Percentiles rank a stretch among this genome's conserved stretches.
Conservation (phyloP, 768 basidiomycete species). For the Clitopilus hobsonii region DNA sequence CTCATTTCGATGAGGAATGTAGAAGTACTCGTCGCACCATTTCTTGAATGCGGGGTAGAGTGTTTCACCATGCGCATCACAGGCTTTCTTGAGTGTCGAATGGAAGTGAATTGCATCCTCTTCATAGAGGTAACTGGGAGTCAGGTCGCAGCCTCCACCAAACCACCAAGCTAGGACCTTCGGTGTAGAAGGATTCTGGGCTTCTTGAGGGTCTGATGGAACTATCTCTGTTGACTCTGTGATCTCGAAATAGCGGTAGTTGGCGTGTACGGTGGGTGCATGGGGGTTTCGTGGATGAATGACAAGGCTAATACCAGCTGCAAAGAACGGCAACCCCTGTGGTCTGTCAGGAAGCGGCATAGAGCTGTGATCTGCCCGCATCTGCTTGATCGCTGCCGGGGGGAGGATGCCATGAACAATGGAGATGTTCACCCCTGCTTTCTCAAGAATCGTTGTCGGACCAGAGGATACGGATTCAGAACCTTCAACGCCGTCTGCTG, state of each 20-base stretch:
- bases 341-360: slow-evolving; percentile 61
- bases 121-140: slow-evolving; percentile 87
- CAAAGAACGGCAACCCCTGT: slow-evolving; percentile 83
- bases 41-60: slow-evolving; percentile 82
- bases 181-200: slow-evolving; percentile 23
- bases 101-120: slow-evolving; percentile 91
- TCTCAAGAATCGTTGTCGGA: slow-evolving; percentile 68
- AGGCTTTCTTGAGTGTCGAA: slow-evolving; percentile 65
- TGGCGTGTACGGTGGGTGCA: slow-evolving; percentile 91
- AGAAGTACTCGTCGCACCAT: slow-evolving; percentile 99
- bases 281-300: slow-evolving; percentile 93
- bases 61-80: slow-evolving; percentile 61
- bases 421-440: slow-evolving; percentile 94
- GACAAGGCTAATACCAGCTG: slow-evolving; percentile 88
- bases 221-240: slow-evolving; percentile 39
- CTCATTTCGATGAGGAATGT: slow-evolving; percentile 83
- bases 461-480: slow-evolving; percentile 3
- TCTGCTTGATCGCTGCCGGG: slow-evolving; percentile 86
- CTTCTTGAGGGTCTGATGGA: not conserved
- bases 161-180: slow-evolving; percentile 94
- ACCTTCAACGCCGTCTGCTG: slow-evolving; percentile 26
- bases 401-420: slow-evolving; percentile 87
- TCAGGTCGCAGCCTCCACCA: slow-evolving; percentile 93
- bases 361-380: slow-evolving; percentile 87
- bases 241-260: slow-evolving; percentile 97